phyloP scores from a whole-genome alignment of 768 basidiomycete species.

The Tricholomella constricta region DNA sequence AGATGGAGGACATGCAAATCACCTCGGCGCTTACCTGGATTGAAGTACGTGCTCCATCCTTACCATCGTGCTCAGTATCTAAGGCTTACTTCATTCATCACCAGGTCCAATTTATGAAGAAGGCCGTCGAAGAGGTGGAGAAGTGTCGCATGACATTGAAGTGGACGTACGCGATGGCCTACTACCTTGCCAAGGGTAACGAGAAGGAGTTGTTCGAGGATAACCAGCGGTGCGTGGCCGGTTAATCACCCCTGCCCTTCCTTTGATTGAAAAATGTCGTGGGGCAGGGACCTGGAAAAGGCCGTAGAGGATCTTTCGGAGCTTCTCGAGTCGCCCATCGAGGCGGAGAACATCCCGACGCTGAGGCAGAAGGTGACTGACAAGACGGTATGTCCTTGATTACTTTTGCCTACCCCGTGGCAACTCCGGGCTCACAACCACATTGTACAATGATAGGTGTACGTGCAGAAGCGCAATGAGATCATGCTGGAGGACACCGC shows the following conservation, averaged over 20 bases:
- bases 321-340: conserved; percentile 88
- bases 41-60: conserved; percentile 51
- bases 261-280: neutral
- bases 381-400: conserved; percentile 68
- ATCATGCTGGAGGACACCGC: conserved; percentile 96
- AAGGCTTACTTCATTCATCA: neutral
- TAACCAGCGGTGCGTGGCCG: conserved; percentile 75
- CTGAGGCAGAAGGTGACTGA: conserved; percentile 93
- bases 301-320: conserved; percentile 96
- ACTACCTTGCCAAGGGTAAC: conserved; percentile 89
- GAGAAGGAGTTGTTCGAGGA: conserved; percentile 96
- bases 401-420: neutral
- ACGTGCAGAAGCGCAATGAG: conserved; percentile 96
- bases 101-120: conserved; percentile 90
- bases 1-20: conserved; percentile 99
- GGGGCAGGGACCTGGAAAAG: conserved; percentile 79
- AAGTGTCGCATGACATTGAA: conserved; percentile 94
- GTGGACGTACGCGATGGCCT: conserved; percentile 99
- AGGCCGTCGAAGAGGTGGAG: conserved; percentile 90
- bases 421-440: neutral
- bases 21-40: conserved; percentile 95
- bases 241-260: neutral
- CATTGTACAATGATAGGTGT: conserved; percentile 50
- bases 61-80: neutral
- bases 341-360: conserved; percentile 76